phyloP scores from a whole-genome alignment of 768 basidiomycete genomes.

The Termitomyces bulborhizus region DNA sequence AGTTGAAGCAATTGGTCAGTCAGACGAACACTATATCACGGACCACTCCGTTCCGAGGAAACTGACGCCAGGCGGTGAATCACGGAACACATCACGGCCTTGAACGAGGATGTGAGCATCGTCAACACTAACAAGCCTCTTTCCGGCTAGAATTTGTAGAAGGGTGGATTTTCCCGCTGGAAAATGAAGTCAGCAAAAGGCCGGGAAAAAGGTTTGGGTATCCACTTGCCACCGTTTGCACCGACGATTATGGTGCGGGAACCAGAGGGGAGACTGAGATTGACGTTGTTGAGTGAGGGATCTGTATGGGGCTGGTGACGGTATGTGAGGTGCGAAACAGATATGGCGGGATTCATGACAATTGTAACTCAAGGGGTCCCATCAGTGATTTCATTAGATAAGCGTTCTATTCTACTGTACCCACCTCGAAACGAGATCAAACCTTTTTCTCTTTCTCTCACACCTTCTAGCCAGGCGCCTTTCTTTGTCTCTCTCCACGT shows the following conservation, averaged over 20 bases:
- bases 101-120: conserved; percentile 63
- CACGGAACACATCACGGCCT: conserved; percentile 83
- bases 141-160: conserved; percentile 90
- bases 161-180: conserved; percentile 94
- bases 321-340: conserved; percentile 53
- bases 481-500: conserved; percentile 19
- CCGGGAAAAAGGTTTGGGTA: conserved; percentile 16
- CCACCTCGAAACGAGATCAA: conserved; percentile 6
- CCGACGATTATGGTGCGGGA: conserved; percentile 85
- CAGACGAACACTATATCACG: conserved; percentile 17
- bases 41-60: conserved; percentile 95
- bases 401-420: conserved; percentile 1
- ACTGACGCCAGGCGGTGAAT: conserved; percentile 75
- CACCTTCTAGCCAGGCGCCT: conserved; percentile 10
- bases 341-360: conserved; percentile 26
- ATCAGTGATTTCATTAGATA: conserved; percentile 14
- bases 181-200: conserved; percentile 9
- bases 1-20: conserved; percentile 2
- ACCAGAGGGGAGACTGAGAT: conserved; percentile 62
- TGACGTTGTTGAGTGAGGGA: conserved; percentile 60
- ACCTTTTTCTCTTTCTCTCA: not conserved
- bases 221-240: conserved; percentile 76
- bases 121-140: conserved; percentile 57
- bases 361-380: no score
- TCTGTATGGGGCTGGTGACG: conserved; percentile 33